Evolutionary conservation across 108 stramenopile species (phyloP), one percentile per base, ranked within the genome.

Genomic region (Licmophora abbreviata): DNA sequence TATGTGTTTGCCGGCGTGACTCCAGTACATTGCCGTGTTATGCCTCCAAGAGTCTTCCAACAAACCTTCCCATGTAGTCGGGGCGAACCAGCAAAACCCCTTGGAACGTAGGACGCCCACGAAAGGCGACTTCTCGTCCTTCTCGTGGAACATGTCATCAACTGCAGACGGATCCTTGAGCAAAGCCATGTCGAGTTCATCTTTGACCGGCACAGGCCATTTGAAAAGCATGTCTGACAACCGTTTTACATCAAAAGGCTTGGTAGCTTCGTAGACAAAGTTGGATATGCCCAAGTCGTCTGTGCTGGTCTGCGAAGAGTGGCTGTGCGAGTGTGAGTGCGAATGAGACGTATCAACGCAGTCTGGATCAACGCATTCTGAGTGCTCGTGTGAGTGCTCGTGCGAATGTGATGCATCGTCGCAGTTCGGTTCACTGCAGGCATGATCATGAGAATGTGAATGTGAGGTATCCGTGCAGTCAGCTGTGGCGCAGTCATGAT

Each of bases 11-110:
- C 97, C 97, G 22, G 97, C 93, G 48, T 95, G 93, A 48, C 71
- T 76, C 93, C 93, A 95, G 62, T 88, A 98, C 87, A 95, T 90
- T 42, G 94, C 95, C 23, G 95, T 92, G 34, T 93, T 81, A 56
- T 96, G 92, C 23, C 88, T 67, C 78, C 81, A 90, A 23, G 51
- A 71, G 73, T 94, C 92, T 17, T 68, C 73, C 18, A 50, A 49
- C 1, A 62, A 34, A 15, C 74, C 74, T 30, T 41, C 59, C 92
- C 92, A 94, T 25, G 66, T 61, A 5, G 57, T 74, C 14, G 92
- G 91, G 23, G 93, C 91, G 64, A 96, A 79, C 97, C 97, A 98
- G 49, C 92, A 79, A 59, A 98, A 98, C 3, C 97, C 97, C 67
- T 98, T 98, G 40, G 74, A 78, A 1, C 97, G 77, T 28, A 98